Conservation (phyloP, 805 yeast species). For the Kuraishia hungarica region DNA sequence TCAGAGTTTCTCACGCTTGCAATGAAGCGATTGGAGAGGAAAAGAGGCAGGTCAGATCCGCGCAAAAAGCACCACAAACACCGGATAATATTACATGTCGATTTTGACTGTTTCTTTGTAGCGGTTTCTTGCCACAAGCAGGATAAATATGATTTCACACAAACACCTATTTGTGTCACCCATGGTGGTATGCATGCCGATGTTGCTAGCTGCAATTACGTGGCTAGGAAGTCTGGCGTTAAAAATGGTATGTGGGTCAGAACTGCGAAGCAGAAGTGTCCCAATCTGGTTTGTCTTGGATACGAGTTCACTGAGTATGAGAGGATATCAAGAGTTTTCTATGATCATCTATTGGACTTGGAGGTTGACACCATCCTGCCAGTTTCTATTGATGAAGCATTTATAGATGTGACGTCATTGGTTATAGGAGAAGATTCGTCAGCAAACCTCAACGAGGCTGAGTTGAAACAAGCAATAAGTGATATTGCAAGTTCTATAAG, state of each 20-base stretch:
- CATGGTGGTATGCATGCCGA: slow-evolving; percentile 62
- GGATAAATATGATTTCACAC: slow-evolving; percentile 34
- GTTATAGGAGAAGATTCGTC: slow-evolving; percentile 10
- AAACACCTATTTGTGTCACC: slow-evolving; percentile 52
- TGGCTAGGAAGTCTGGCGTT: slow-evolving; percentile 72
- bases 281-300: slow-evolving; percentile 45
- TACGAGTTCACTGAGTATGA: slow-evolving; percentile 76
- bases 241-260: slow-evolving; percentile 87
- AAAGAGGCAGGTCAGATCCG: neutral
- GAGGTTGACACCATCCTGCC: slow-evolving; percentile 54
- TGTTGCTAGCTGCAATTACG: slow-evolving; percentile 87
- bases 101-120: slow-evolving; percentile 92
- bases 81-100: slow-evolving; percentile 62
- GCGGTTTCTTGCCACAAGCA: slow-evolving; percentile 62
- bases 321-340: slow-evolving; percentile 52
- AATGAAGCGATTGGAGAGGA: slow-evolving; percentile 15
- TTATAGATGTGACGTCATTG: slow-evolving; percentile 49
- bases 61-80: slow-evolving; percentile 6
- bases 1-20: slow-evolving; percentile 48
- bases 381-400: slow-evolving; percentile 86
- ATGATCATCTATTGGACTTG: slow-evolving; percentile 43
- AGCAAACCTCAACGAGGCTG: slow-evolving; percentile 13
- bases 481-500: slow-evolving; percentile 26
- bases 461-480: slow-evolving; percentile 15
- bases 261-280: slow-evolving; percentile 57